These are phyloP conservation scores for Bipolaris sorokiniana DNA, from an alignment of 2,329 filamentous ascomycete species.

Conservation along the genomic window DNA sequence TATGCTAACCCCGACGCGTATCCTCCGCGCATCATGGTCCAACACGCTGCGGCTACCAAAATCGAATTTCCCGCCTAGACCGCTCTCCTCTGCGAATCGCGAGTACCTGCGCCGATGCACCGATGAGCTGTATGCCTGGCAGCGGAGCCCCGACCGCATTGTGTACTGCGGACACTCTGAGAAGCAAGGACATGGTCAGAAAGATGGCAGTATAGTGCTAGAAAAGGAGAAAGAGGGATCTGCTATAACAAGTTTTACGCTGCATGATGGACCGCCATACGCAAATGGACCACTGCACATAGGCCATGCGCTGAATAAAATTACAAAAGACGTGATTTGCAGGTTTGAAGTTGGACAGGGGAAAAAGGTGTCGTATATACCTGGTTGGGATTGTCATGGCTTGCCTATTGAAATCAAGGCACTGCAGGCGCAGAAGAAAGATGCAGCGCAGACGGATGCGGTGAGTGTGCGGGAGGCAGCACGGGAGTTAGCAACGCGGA, in stretches of 20 bases:
- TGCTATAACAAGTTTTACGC: slow-evolving; percentile 67
- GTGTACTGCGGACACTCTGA: slow-evolving; percentile 48
- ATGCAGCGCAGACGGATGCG: slow-evolving; percentile 46
- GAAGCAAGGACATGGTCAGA: neutral
- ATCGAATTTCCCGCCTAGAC: slow-evolving; percentile 57
- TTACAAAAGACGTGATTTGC: slow-evolving; percentile 92
- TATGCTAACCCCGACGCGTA: slow-evolving; percentile 48
- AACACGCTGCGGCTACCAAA: slow-evolving; percentile 56
- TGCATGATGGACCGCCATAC: slow-evolving; percentile 97
- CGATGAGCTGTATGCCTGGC: slow-evolving; percentile 90
- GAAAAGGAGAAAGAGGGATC: neutral
- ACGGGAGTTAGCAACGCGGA: slow-evolving; percentile 68
- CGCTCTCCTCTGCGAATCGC: slow-evolving; percentile 37
- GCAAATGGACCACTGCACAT: slow-evolving; percentile 92
- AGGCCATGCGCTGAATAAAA: slow-evolving; percentile 95
- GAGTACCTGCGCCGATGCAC: slow-evolving; percentile 76
- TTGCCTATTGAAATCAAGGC: slow-evolving; percentile 97
- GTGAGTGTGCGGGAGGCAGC: slow-evolving; percentile 70
- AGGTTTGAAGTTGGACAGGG: slow-evolving; percentile 81
- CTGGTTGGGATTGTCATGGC: slow-evolving; percentile 98
- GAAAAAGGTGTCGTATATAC: slow-evolving; percentile 77
- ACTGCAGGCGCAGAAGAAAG: slow-evolving; percentile 64
- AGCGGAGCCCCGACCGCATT: slow-evolving; percentile 58
- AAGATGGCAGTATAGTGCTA: neutral
- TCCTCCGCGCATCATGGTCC: slow-evolving; percentile 51